phyloP scores from a whole-genome alignment of 2,329 filamentous ascomycete species.

The Clathrospora elynae region DNA sequence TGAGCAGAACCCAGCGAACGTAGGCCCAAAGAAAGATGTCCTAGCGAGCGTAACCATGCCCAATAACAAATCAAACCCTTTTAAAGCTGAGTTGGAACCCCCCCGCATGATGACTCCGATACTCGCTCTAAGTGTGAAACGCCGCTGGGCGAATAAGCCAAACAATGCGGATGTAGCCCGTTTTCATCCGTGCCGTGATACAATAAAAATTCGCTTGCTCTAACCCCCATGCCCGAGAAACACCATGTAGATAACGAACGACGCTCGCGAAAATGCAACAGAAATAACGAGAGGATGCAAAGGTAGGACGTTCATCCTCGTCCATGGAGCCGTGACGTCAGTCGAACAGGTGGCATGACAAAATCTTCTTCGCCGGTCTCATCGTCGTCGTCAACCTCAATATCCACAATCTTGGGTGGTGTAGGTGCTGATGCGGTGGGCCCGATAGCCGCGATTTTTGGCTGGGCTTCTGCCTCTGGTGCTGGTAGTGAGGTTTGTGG shows the following conservation, averaged over 20 bases:
- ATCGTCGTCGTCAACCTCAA: constrained; percentile 46
- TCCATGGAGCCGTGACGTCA: constrained; percentile 39
- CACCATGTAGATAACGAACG: constrained; percentile 17
- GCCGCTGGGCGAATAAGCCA: no score
- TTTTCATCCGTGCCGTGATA: constrained; percentile 11
- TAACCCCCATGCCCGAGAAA: constrained; percentile 10
- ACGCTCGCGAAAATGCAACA: constrained; percentile 40
- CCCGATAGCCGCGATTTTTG: constrained; percentile 17
- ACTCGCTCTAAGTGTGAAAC: no score
- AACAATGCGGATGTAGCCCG: constrained; percentile 1
- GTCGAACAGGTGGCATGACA: constrained; percentile 45
- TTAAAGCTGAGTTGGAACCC: no score
- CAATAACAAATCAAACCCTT: no score
- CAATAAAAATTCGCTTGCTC: not conserved
- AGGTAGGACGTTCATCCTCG: constrained; percentile 12
- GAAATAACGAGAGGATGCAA: constrained; percentile 12
- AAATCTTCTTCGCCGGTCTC: constrained; percentile 42
- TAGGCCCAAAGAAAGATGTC: no score
- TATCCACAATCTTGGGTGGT: constrained; percentile 33
- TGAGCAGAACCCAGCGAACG: no score
- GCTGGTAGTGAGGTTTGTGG: constrained; percentile 16
- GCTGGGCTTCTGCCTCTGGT: constrained; percentile 9
- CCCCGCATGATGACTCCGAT: no score
- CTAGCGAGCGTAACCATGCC: no score
- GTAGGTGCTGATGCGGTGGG: constrained; percentile 6